phyloP scores from a whole-genome alignment of 768 basidiomycete species.

The Boletus sp. region DNA sequence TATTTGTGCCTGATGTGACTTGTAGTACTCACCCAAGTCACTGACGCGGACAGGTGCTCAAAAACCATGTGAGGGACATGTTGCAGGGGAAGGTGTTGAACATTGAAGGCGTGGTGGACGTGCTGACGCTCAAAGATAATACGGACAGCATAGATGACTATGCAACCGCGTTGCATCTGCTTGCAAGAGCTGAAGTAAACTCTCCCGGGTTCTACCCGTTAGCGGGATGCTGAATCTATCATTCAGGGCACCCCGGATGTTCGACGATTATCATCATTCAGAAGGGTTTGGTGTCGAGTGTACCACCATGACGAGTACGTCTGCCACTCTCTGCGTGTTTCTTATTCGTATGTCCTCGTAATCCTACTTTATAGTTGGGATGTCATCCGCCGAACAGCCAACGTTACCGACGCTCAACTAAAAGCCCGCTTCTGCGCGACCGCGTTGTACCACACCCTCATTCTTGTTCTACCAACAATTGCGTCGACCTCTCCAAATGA shows the following conservation, averaged over 20 bases:
- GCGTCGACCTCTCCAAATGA: slow-evolving; percentile 27
- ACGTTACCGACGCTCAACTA: slow-evolving; percentile 74
- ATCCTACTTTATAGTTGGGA: slow-evolving; percentile 60
- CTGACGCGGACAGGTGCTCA: slow-evolving; percentile 53
- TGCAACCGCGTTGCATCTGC: slow-evolving; percentile 63
- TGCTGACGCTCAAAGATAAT: slow-evolving; percentile 85
- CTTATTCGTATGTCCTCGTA: background rate
- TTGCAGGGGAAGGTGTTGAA: slow-evolving; percentile 72
- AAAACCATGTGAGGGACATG: slow-evolving; percentile 60
- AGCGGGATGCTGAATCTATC: slow-evolving; percentile 2
- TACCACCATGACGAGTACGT: slow-evolving; percentile 87
- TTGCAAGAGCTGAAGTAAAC: slow-evolving; percentile 52
- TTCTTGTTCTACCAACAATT: slow-evolving; percentile 39
- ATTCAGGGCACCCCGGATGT: slow-evolving; percentile 67
- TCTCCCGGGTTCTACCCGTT: background rate
- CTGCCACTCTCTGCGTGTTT: background rate
- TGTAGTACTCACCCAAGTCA: background rate
- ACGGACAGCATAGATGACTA: slow-evolving; percentile 55
- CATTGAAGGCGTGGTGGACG: slow-evolving; percentile 78
- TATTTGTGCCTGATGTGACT: background rate
- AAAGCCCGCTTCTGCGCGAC: slow-evolving; percentile 68
- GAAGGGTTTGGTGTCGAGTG: slow-evolving; percentile 82
- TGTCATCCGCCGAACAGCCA: slow-evolving; percentile 65
- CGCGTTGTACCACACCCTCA: slow-evolving; percentile 68
- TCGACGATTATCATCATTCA: slow-evolving; percentile 64